Evolutionary conservation across 495 filamentous ascomycete species (phyloP), one percentile per base, ranked within the genome.

Genomic region (Aspergillus panamensis): DNA sequence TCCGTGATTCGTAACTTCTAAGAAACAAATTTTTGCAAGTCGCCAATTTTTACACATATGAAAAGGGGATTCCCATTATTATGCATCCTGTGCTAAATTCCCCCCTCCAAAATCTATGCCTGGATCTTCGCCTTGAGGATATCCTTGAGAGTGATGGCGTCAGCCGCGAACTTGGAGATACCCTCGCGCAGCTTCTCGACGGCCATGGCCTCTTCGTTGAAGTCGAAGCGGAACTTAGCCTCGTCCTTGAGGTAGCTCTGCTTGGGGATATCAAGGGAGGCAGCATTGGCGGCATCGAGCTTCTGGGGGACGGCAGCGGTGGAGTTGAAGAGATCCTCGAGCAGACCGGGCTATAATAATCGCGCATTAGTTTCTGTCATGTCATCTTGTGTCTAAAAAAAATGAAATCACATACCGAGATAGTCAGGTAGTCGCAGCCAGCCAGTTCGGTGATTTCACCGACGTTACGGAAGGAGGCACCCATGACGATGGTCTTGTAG

Each of bases 401-500:
- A 5, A 25, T 25, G 25, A 25, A 25, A 25, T 49, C 44, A 80
- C 87, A 63, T 83, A 92, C 89, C 12, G 94, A 89, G 75, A 99
- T 99, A 68, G 94, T 99, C 61, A 99, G 81, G 82, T 97, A 99
- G 77, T 99, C 94, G 70, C 94, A 97, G 68, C 94, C 94, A 72
- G 91, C 91, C 33, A 99, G 82, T 83, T 99, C 95, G 44, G 88
- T 96, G 77, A 99, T 96, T 81, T 99, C 94, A 61, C 94, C 94
- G 53, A 79, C 76, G 79, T 89, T 96, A 67, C 94, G 83, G 90
- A 99, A 99, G 13, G 92, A 96, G 62, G 94, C 94, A 69, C 94
- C 94, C 94, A 99, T 99, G 72, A 99, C 94, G 67, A 96, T 96
- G 73, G 94, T 98, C 66, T 94, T 92, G 85, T 99, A 97, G 69